Evolutionary conservation across 2,329 filamentous ascomycete species (phyloP), one percentile per base, ranked within the genome.

Genomic region (Cladosporium sp.): DNA sequence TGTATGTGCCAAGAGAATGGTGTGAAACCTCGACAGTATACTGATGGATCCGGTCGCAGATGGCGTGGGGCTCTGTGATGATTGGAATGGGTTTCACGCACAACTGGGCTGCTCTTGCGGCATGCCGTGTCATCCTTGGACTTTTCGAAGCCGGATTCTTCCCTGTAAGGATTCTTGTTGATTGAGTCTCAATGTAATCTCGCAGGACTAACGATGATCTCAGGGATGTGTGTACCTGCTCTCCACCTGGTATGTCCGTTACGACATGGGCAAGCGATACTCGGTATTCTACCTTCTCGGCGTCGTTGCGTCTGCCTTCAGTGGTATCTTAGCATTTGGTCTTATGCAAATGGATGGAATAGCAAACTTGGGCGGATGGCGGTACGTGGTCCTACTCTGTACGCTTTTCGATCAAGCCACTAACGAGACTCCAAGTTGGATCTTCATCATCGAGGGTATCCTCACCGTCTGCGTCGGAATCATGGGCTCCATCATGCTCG

Each of bases 201-300:
- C 77, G 22, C 63, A 61, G 7, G 61, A 58, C 7, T 61, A 51
- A 27, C 27, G 13, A 59, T 60, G 53, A 58, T 61, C 43, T 58
- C 67, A 67, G 65, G 63, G 62, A 45, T 84, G 80, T 44, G 83
- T 86, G 0, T 89, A 88, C 61, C 71, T 89, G 5, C 76, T 89
- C n/a, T 84, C 80, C 53, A 86, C 83, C 30, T 89, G 64, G 64
- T 65, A 52, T 18, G 40, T 44, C 17, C 48, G 48, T 12, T 51
- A 51, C 13, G 48, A 51, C 32, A 43, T 51, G 42, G 40, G 42
- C 18, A 51, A 51, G 34, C 41, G 48, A n/a, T 43, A 51, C 37
- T 65, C 71, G 1, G 59, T 73, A n/a, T 79, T 78, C 66, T 78
- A 77, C 56, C 64, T 75, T 29, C 73, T 77, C 48, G 75, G 73